Evolutionary conservation across 2,329 filamentous ascomycete genomes (phyloP).

Genomic region (Elsinoe perseae): DNA sequence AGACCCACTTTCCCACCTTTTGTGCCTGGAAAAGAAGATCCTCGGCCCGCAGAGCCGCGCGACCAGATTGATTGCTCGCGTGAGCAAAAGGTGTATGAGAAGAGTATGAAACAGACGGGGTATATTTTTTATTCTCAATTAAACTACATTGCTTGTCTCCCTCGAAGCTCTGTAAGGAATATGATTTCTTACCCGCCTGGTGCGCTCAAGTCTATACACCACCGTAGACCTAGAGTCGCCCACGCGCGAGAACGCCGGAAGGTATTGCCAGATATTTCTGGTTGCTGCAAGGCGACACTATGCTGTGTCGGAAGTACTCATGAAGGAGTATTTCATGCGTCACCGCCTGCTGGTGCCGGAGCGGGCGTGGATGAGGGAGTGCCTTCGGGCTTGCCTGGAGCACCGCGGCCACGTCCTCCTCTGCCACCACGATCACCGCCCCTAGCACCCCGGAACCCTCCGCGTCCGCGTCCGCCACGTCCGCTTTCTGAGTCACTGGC

Average conservation of each 20-base stretch:
- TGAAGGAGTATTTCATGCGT: constrained; percentile 21
- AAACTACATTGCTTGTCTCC: constrained; percentile 14
- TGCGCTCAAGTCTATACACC: constrained; percentile 1
- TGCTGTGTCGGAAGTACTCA: neutral
- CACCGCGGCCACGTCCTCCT: constrained; percentile 28
- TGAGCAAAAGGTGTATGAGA: neutral
- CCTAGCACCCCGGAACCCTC: constrained; percentile 45
- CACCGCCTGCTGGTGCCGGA: constrained; percentile 23
- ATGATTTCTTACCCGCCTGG: neutral
- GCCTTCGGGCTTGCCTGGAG: constrained; percentile 25
- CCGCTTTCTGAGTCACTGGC: constrained; percentile 64
- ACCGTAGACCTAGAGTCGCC: constrained; percentile 8
- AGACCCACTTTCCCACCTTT: neutral
- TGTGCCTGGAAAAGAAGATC: constrained; percentile 7
- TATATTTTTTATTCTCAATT: constrained; percentile 13
- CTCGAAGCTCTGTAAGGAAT: constrained; percentile 14
- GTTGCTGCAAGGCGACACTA: neutral
- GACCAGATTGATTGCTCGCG: constrained; percentile 8
- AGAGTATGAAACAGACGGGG: neutral
- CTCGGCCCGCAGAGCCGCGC: constrained; percentile 9
- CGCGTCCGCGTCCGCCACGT: constrained; percentile 47
- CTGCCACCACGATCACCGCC: constrained; percentile 48
- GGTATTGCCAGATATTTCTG: constrained; percentile 6
- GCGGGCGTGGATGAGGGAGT: constrained; percentile 20
- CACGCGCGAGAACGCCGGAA: constrained; percentile 6